phyloP scores from a whole-genome alignment of 805 yeast genomes.

The Ogataea zsoltii region DNA sequence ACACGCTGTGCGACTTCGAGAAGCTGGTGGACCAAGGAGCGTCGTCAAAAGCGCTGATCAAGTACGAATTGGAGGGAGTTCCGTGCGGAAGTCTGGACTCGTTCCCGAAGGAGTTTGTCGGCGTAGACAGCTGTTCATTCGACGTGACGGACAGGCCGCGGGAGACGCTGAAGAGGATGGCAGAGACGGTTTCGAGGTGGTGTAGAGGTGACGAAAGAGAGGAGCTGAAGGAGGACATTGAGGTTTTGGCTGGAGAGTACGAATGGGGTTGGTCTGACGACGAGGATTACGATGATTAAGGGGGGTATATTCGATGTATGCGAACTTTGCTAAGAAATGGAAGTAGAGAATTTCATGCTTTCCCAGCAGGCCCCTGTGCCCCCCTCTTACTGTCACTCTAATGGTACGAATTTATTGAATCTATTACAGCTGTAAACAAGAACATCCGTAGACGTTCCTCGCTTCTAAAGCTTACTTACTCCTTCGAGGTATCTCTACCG shows the following conservation, averaged over 20 bases:
- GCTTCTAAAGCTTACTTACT: constrained; percentile 25
- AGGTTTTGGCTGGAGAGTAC: constrained; percentile 45
- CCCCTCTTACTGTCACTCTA: too few relatives aligned
- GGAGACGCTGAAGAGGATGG: constrained; percentile 24
- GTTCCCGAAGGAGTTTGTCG: constrained; percentile 31
- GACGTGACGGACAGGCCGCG: constrained; percentile 28
- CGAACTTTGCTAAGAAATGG: too few relatives aligned
- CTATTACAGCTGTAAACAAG: background rate
- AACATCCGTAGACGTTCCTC: too few relatives aligned
- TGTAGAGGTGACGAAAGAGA: constrained; percentile 51
- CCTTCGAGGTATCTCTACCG: constrained; percentile 58
- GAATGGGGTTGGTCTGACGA: constrained; percentile 50
- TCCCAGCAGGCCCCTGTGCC: too few relatives aligned
- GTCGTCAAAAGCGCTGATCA: constrained; percentile 12
- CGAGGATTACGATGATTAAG: constrained; percentile 30
- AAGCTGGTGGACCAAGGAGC: constrained; percentile 21
- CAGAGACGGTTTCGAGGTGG: constrained; percentile 25
- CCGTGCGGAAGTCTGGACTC: constrained; percentile 30
- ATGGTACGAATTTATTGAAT: background rate
- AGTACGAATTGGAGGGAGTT: constrained; percentile 13
- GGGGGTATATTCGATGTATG: too few relatives aligned
- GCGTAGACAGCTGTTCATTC: constrained; percentile 16
- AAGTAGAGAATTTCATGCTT: too few relatives aligned
- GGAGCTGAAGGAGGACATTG: constrained; percentile 52
- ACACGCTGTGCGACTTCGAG: constrained; percentile 9